Conservation (phyloP, 164 flowering plant species). For the Santalum album region DNA sequence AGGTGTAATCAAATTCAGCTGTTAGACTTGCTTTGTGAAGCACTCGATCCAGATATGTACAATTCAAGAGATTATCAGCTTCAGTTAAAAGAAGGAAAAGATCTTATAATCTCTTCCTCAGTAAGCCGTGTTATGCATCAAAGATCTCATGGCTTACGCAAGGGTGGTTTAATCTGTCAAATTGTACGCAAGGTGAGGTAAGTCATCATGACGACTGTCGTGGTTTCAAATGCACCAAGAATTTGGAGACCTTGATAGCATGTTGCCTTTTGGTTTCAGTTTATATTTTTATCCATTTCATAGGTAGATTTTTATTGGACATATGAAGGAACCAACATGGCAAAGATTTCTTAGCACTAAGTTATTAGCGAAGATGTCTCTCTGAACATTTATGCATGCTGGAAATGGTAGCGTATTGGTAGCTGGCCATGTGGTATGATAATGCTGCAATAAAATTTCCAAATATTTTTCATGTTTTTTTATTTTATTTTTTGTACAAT, state of each 20-base stretch:
- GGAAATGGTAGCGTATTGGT: no score
- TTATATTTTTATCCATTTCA: no score
- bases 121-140: slow-evolving; percentile 10
- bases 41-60: slow-evolving; percentile 48
- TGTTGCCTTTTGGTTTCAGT: no score
- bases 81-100: slow-evolving; percentile 9
- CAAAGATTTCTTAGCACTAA: neutral
- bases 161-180: slow-evolving; percentile 32
- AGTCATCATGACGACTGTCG: neutral
- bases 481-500: no score
- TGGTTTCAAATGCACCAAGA: no score
- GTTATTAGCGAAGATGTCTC: neutral
- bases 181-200: slow-evolving; percentile 57
- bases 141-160: slow-evolving; percentile 13
- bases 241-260: no score
- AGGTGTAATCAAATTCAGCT: slow-evolving; percentile 39
- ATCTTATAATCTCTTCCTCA: slow-evolving; percentile 14
- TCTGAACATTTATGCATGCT: neutral
- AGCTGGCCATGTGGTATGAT: no score
- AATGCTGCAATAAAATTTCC: no score
- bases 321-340: no score
- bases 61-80: slow-evolving; percentile 19
- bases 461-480: no score
- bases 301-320: neutral
- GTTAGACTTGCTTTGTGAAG: slow-evolving; percentile 69